Base-by-base conservation (phyloP, 495 filamentous ascomycete genomes). In the Pyrenula massariospora region DNA sequence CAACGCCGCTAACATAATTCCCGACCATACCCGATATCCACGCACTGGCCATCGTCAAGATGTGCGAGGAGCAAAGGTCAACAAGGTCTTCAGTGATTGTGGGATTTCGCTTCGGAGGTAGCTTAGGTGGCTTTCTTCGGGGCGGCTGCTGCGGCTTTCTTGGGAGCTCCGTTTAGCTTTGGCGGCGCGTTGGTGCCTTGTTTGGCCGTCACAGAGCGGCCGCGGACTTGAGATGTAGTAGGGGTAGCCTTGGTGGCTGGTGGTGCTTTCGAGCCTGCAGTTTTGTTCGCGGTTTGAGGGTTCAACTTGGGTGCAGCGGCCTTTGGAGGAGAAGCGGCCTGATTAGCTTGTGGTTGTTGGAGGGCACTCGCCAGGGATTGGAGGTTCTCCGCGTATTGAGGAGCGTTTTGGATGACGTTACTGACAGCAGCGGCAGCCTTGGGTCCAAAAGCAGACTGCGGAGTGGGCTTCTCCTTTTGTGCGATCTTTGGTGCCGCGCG, bases 1-100 rank as follows among this genome's bases (percentile, higher is more conserved):
- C 65, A 15, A 59, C 59, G 50, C 54, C 52, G 48, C 65, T 63
- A 10, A 69, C 50, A 20, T 20, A 20, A 21, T 52, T 24, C 8
- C 19, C n/a, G 20, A 52, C 50, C 50, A 21, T 52, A 24, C 20
- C 20, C 19, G 22, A 24, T 5, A 52, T 19, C 50, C 50, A 52
- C 8, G 19, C 50, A 21, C 19, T 20, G 50, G 50, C 50, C 50
- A 52, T 52, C 15, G 31, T 42, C 31, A 42, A 42, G 15, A 42
- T 15, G 31, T 42, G 31, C 15, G 31, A 8, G 5, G 31, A 42
- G 31, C 31, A 42, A 15, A 42, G 8, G 31, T 42, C 15, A 15
- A 42, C 15, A 15, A 42, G 31, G 15, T 42, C 31, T 42, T 15
- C 31, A 15, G 31, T 42, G 31, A 42, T 42, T 5, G 31, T 42